These are phyloP conservation scores for Apodospora peruviana DNA, from an alignment of 495 filamentous ascomycete species.

Conservation along the genomic window DNA sequence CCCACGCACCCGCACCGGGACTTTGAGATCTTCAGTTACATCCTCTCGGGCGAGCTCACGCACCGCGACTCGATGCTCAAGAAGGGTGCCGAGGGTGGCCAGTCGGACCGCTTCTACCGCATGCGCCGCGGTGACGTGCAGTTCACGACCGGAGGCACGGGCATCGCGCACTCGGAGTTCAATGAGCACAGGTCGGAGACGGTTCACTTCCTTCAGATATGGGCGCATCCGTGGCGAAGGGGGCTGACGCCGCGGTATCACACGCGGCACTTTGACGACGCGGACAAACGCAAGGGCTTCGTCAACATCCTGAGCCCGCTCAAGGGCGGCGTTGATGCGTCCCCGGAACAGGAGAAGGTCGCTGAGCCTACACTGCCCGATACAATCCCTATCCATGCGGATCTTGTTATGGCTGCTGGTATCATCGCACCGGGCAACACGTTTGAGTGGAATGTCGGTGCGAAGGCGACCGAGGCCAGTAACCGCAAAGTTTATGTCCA, in stretches of 20 bases:
- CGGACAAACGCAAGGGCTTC: slow-evolving; percentile 60
- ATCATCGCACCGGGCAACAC: slow-evolving; percentile 49
- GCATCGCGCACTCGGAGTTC: slow-evolving; percentile 72
- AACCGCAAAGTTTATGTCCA: slow-evolving; percentile 72
- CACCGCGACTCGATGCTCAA: slow-evolving; percentile 72
- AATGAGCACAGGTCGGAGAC: slow-evolving; percentile 60
- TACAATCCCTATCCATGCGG: slow-evolving; percentile 75
- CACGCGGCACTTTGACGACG: slow-evolving; percentile 61
- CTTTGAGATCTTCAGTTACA: slow-evolving; percentile 81
- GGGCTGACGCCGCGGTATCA: slow-evolving; percentile 67
- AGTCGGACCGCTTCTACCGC: slow-evolving; percentile 58
- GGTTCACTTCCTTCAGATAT: slow-evolving; percentile 80
- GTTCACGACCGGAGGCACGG: slow-evolving; percentile 73
- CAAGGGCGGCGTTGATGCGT: slow-evolving; percentile 56
- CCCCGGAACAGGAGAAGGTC: slow-evolving; percentile 50
- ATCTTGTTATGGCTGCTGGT: slow-evolving; percentile 70
- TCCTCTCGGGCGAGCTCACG: slow-evolving; percentile 71
- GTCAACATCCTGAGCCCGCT: slow-evolving; percentile 65
- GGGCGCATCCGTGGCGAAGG: slow-evolving; percentile 65
- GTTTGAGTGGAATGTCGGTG: slow-evolving; percentile 61
- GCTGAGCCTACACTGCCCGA: slow-evolving; percentile 50
- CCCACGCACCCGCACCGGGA: slow-evolving; percentile 76
- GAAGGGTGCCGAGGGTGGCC: slow-evolving; percentile 46
- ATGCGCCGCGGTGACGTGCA: slow-evolving; percentile 76
- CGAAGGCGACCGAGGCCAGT: slow-evolving; percentile 39